Percentiles rank a stretch among this genome's conserved stretches.
These are phyloP conservation scores for Daldinia childiae DNA, from an alignment of 495 filamentous ascomycete species.

Conservation along the genomic window DNA sequence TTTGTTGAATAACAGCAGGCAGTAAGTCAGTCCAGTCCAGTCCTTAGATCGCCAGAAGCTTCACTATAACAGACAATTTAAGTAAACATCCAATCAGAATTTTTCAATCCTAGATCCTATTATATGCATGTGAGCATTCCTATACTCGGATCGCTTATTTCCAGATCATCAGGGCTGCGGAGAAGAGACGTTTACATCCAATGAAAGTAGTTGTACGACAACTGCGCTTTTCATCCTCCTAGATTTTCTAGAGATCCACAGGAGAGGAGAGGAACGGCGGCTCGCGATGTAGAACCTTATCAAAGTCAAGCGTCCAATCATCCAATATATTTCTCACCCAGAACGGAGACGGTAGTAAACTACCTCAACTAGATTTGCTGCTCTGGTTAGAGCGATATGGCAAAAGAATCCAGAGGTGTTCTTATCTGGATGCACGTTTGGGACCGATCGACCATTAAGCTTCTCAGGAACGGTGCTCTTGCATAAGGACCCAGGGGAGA, in stretches of 20 bases:
- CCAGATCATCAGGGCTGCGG: slow-evolving; percentile 6
- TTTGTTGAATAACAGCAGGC: slow-evolving; percentile 2
- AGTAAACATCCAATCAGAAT: slow-evolving; percentile 16
- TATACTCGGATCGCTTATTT: slow-evolving; percentile 12
- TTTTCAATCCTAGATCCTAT: neutral
- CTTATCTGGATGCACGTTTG: slow-evolving; percentile 36
- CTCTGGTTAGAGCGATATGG: slow-evolving; percentile 20
- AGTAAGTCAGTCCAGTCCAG: neutral
- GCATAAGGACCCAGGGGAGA: slow-evolving; percentile 38
- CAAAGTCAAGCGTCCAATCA: slow-evolving; percentile 13
- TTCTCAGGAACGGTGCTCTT: slow-evolving; percentile 37
- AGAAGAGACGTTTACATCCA: slow-evolving; percentile 9
- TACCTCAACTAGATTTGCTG: slow-evolving; percentile 8
- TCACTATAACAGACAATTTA: slow-evolving; percentile 2
- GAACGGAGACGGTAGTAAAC: slow-evolving; percentile 21
- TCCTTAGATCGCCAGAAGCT: slow-evolving; percentile 4
- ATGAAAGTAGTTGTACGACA: slow-evolving; percentile 21
- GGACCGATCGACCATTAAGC: slow-evolving; percentile 40
- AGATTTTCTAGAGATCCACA: neutral
- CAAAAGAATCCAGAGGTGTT: slow-evolving; percentile 25
- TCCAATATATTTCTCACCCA: slow-evolving; percentile 5
- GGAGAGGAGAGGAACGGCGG: neutral
- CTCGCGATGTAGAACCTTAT: slow-evolving; percentile 21
- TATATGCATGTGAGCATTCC: neutral
- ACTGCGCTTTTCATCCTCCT: slow-evolving; percentile 8